Percentiles rank a stretch among this genome's conserved stretches.
phyloP scores from a whole-genome alignment of 441 rosid genomes.

The Populus tomentosa region DNA sequence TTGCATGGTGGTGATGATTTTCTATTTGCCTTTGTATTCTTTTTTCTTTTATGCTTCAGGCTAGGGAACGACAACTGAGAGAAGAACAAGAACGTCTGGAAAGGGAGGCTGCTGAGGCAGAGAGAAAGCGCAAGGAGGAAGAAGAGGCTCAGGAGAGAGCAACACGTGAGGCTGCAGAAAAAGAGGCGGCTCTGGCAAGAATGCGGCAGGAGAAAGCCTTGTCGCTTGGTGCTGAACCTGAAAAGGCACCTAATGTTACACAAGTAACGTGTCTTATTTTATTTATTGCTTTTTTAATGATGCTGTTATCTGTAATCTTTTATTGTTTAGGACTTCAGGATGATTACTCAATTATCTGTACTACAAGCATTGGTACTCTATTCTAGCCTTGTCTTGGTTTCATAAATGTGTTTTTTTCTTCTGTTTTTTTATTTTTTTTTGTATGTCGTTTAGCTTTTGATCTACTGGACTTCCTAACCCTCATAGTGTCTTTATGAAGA shows the following conservation, averaged over 20 bases:
- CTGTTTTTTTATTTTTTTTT: too few relatives aligned
- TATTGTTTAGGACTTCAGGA: neutral
- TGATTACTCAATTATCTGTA: neutral
- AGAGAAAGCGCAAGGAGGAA: constrained; percentile 77
- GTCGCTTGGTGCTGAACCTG: constrained; percentile 85
- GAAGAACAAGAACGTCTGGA: constrained; percentile 79
- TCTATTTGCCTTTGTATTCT: neutral
- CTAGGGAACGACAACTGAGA: constrained; percentile 80
- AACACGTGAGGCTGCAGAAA: constrained; percentile 77
- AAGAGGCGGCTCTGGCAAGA: constrained; percentile 69
- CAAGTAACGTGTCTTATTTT: constrained; percentile 39
- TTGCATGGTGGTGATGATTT: neutral
- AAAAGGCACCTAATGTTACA: constrained; percentile 79
- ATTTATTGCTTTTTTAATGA: neutral
- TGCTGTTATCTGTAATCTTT: neutral
- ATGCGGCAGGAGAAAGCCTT: constrained; percentile 77
- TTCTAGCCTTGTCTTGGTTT: neutral
- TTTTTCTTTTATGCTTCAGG: constrained; percentile 34
- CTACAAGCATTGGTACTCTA: neutral
- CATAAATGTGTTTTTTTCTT: neutral
- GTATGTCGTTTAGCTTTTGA: neutral
- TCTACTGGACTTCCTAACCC: neutral
- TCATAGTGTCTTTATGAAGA: neutral
- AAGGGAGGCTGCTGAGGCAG: constrained; percentile 96
- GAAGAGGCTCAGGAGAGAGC: constrained; percentile 86